Base-by-base conservation (phyloP, 2,329 filamentous ascomycete genomes). In the Colletotrichum neosansevieriae region DNA sequence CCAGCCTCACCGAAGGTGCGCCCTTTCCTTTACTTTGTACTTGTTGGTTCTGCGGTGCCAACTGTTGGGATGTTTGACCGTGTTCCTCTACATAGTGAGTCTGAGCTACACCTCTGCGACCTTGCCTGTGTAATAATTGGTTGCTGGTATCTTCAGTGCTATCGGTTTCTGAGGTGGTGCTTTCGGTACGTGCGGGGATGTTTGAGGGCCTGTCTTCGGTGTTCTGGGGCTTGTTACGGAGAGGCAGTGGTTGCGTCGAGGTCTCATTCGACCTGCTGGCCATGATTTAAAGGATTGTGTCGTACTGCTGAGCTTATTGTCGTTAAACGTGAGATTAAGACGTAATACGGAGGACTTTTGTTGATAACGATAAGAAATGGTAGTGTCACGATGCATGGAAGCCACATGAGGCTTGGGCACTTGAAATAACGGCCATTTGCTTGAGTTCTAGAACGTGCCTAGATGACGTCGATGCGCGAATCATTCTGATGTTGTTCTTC, bases 1-100 rank as follows among this genome's bases (percentile, higher is more conserved):
- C 68, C 3, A 70, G 56, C n/a, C 57, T 17, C 9, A 70, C 56
- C 1, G 68, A 63, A 6, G 68, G 68, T 2, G 59, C 68, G 11
- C 50, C 68, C 3, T 56, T 69, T 54, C 61, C 29, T 5, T 34
- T 60, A 4, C 17, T 21, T 24, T 60, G 54, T 24, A 66, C 42
- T 9, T 44, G 61, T 36, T 45, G 44, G 6, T 66, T 51, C n/a
- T 66, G 66, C 21, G 54, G 34, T 10, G 49, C 56, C 2, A 66
- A 7, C 21, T 66, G 65, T 4, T 65, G 66, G 11, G 13, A 42
- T 0, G 12, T 15, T 13, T 56, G 63, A 10, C 21, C 17, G 13
- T 29, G n/a, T 2, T 34, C 19, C 1, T 17, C 40, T 0, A 7
- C 15, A 13, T 59, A 24, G 12, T 59, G 42, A 6, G 17, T 19